Evolutionary conservation across 2,329 filamentous ascomycete species (phyloP).

Genomic region (Fusarium palustre): DNA sequence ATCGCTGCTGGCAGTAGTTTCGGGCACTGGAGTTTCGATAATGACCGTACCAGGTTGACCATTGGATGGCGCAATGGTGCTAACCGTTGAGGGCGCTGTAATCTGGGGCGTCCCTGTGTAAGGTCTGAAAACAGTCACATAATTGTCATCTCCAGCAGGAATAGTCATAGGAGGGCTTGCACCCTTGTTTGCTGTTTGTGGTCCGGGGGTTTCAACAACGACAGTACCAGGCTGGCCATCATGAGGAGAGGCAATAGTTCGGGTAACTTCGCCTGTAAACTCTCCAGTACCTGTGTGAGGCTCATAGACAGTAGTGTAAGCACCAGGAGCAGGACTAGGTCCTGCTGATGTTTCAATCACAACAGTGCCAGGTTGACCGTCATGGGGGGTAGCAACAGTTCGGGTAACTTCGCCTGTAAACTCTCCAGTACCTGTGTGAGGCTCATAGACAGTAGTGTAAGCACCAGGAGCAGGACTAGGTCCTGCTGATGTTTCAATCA

Average conservation of each 20-base stretch:
- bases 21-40: constrained; percentile 16
- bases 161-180: constrained; percentile 20
- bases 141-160: constrained; percentile 5
- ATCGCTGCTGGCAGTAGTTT: not conserved
- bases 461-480: not conserved
- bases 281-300: constrained; percentile 20
- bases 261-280: constrained; percentile 10
- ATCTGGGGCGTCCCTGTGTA: constrained; percentile 17
- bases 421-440: constrained; percentile 14
- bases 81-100: not conserved
- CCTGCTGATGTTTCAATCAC: constrained; percentile 27
- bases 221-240: constrained; percentile 28
- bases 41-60: constrained; percentile 29
- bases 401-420: constrained; percentile 16
- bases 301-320: constrained; percentile 30
- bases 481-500: constrained; percentile 25
- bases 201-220: constrained; percentile 25
- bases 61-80: not conserved
- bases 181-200: constrained; percentile 17
- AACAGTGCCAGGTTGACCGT: constrained; percentile 24
- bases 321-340: not conserved
- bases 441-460: constrained; percentile 27
- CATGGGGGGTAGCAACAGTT: constrained; percentile 18
- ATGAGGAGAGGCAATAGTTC: constrained; percentile 8
- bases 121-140: constrained; percentile 22